Percentiles rank a stretch among this genome's conserved stretches.
These are phyloP conservation scores for Cordyceps sp. DNA, from an alignment of 2,329 filamentous ascomycete species.

Conservation along the genomic window DNA sequence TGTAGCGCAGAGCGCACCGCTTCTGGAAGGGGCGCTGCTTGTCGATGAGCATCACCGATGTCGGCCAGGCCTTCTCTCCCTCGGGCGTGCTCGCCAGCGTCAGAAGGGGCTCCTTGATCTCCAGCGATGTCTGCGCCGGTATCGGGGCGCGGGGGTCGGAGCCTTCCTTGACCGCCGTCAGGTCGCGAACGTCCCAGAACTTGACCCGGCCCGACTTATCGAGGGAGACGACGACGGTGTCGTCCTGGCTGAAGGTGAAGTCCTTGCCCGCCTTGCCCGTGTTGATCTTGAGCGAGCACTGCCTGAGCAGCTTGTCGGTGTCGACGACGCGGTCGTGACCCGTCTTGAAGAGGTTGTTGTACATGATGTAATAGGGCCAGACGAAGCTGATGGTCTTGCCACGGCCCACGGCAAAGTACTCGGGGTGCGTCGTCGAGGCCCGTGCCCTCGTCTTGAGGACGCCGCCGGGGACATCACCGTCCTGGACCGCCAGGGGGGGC, in stretches of 20 bases:
- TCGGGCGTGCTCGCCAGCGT: slow-evolving; percentile 76
- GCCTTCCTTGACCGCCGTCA: slow-evolving; percentile 39
- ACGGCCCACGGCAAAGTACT: slow-evolving; percentile 88
- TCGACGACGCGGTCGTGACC: slow-evolving; percentile 57
- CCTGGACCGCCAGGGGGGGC: slow-evolving; percentile 68
- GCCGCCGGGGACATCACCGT: slow-evolving; percentile 81
- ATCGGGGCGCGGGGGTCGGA: slow-evolving; percentile 32
- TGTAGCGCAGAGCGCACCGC: slow-evolving; percentile 77
- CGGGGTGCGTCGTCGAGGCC: slow-evolving; percentile 72
- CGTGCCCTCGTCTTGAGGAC: slow-evolving; percentile 92
- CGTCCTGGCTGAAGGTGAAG: slow-evolving; percentile 94
- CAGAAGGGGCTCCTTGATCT: slow-evolving; percentile 73
- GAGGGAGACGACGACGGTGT: slow-evolving; percentile 82
- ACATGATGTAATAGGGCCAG: slow-evolving; percentile 46
- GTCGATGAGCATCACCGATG: slow-evolving; percentile 88
- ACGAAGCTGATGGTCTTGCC: slow-evolving; percentile 94
- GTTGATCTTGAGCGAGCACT: slow-evolving; percentile 83
- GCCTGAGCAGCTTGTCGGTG: slow-evolving; percentile 71
- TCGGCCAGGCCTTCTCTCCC: slow-evolving; percentile 90
- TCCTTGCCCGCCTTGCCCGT: slow-evolving; percentile 98
- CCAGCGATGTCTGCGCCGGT: slow-evolving; percentile 42
- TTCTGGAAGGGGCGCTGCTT: slow-evolving; percentile 90
- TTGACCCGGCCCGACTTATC: slow-evolving; percentile 94
- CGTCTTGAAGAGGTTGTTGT: slow-evolving; percentile 45
- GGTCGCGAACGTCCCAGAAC: slow-evolving; percentile 90